Percentiles rank a stretch among this genome's conserved stretches.
These are phyloP conservation scores for Xylaria acuta DNA, from an alignment of 495 filamentous ascomycete genomes.

Conservation along the genomic window DNA sequence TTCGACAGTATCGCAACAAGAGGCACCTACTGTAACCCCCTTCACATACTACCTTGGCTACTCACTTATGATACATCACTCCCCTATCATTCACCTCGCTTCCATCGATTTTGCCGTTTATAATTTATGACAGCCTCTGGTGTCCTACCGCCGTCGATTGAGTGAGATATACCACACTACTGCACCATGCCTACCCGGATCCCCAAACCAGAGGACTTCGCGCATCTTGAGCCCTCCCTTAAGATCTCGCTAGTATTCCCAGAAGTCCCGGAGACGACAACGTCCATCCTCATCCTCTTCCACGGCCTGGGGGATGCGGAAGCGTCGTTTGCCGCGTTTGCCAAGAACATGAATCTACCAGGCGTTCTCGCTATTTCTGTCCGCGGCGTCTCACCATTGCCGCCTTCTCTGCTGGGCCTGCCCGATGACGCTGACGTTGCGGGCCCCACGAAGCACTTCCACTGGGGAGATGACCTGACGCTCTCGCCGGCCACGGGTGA, in stretches of 20 bases:
- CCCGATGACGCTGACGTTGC: conserved; percentile 24
- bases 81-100: too few species aligned
- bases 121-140: neutral
- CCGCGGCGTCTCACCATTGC: conserved; percentile 74
- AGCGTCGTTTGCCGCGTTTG: conserved; percentile 72
- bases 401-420: conserved; percentile 69
- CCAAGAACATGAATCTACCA: conserved; percentile 74
- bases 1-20: neutral
- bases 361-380: conserved; percentile 80
- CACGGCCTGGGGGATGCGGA: conserved; percentile 89
- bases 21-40: neutral
- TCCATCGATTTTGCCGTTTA: neutral
- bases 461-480: conserved; percentile 91
- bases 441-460: conserved; percentile 55
- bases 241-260: conserved; percentile 45
- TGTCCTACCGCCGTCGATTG: neutral
- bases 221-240: conserved; percentile 37
- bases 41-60: neutral
- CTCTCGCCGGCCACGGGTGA: conserved; percentile 67
- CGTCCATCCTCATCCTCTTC: conserved; percentile 83
- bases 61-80: neutral
- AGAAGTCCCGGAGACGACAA: conserved; percentile 54
- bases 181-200: conserved; percentile 44
- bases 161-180: neutral
- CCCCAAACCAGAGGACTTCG: conserved; percentile 47